Conservation (phyloP, 2,329 filamentous ascomycete species). For the Stemphylium vesicarium region DNA sequence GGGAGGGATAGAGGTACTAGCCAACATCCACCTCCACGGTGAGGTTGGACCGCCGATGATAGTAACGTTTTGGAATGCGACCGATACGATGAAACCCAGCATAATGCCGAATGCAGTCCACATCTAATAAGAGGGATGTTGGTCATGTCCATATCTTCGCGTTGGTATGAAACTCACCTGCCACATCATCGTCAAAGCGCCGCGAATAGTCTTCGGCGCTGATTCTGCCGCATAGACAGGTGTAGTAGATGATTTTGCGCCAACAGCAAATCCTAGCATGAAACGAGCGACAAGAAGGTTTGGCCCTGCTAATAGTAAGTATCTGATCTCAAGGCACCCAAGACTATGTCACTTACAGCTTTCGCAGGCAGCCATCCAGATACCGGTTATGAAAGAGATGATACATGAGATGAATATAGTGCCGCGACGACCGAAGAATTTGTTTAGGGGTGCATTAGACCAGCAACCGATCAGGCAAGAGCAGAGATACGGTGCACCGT, state of each 20-base stretch:
- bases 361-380: conserved; percentile 41
- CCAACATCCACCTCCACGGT: conserved; percentile 44
- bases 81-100: conserved; percentile 41
- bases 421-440: conserved; percentile 39
- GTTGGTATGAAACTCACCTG: conserved; percentile 33
- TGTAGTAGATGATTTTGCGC: conserved; percentile 49
- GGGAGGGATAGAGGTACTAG: conserved; percentile 39
- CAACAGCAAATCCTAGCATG: conserved; percentile 43
- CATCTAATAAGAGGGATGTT: conserved; percentile 36
- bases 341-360: conserved; percentile 18
- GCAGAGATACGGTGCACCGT: conserved; percentile 38
- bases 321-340: no score
- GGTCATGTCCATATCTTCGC: neutral
- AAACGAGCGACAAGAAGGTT: conserved; percentile 42
- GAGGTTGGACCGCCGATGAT: conserved; percentile 30
- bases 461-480: conserved; percentile 51
- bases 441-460: conserved; percentile 43
- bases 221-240: conserved; percentile 58
- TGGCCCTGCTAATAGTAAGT: conserved; percentile 13
- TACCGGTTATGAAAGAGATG: conserved; percentile 42
- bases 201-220: conserved; percentile 56
- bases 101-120: conserved; percentile 46
- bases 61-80: conserved; percentile 37
- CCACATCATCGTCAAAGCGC: conserved; percentile 60
- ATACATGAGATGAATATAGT: conserved; percentile 45